Base-by-base conservation (phyloP, 2,329 filamentous ascomycete species). In the Trichoderma pleuroti region DNA sequence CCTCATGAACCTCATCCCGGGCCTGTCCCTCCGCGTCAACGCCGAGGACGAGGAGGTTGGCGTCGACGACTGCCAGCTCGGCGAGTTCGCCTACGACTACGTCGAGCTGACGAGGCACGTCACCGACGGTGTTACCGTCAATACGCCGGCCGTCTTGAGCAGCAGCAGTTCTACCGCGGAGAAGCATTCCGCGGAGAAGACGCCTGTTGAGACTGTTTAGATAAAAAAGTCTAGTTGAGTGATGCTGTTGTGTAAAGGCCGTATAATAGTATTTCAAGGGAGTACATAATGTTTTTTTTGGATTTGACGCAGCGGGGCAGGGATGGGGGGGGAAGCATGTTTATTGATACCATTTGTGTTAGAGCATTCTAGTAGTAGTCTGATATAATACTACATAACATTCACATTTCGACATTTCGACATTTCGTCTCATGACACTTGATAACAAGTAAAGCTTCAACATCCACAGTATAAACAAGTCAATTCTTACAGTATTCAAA, bases 61-160 rank as follows among this genome's bases (percentile, higher is more conserved):
- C 64, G 82, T 89, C 34, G 92, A 94, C 76, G 91, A 93, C 76
- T 87, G 88, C 78, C 90, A 94, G 83, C 89, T 93, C 65, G 92
- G 92, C 80, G 92, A 94, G 82, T 94, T 94, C 77, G 92, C 92
- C 32, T 94, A 93, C 83, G 92, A 94, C 80, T 94, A 94, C 79
- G 92, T 94, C 75, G 92, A 94, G 86, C 78, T 89, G 61, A 84
- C 84, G 52, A 84, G 87, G 69, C 91, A 94, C 75, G 88, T 94
- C 69, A 82, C 80, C 72, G 85, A 81, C 70, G 72, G 75, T 28
- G 74, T 74, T 74, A 74, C 70, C 70, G 73, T n/a, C 64, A 65
- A 61, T 73, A 74, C 39, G 74, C 57, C 67, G 14, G 74, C 72
- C 66, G 49, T 24, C 4, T 71, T 72, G 71, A 67, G 56, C 21